Base-by-base conservation (phyloP, 169 alveolate genomes). In the Eimeria sp. region DNA sequence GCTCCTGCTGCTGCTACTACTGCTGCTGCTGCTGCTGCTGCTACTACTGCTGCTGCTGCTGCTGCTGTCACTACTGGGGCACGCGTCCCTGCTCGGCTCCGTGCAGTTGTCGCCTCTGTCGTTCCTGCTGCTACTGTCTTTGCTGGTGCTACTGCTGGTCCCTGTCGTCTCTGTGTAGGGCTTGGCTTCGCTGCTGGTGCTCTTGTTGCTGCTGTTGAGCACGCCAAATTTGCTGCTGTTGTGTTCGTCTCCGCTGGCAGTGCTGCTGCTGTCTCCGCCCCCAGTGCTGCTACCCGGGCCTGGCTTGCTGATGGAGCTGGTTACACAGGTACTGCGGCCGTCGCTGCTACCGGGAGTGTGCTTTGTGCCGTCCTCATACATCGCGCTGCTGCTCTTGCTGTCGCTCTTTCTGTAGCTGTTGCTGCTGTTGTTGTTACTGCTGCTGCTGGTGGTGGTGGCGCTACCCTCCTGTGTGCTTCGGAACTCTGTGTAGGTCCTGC, bases 1-100 rank as follows among this genome's bases (percentile, higher is more conserved):
- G 80, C 43, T 70, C 1, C 20, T 34, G 43, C 51, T 70, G 49
- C 45, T 34, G 80, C 80, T 9, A 47, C 80, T 70, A 16, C 47
- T 70, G 80, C 9, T n/a, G 80, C 40, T 70, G 80, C 45, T 70
- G 47, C 80, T 70, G 80, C 80, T 70, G 14, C 75, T 65, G 80
- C 40, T 70, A 11, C 47, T 34, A 13, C 51, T 70, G 51, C 80
- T 34, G 80, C 80, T n/a, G 80, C 47, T 70, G 18, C 20, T 70
- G 49, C n/a, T 7, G 80, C 7, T 70, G 49, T 47, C 27, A 47
- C 80, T 70, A 47, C 80, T 70, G 18, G 10, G 80, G 47, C 51
- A 70, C 7, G 47, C 47, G 20, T 25, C 47, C 16, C 80, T 30
- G 80, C 49, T 70, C 18, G 49, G 11, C n/a, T 34, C 47, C 51